Evolutionary conservation across 768 basidiomycete species (phyloP), one percentile per base, ranked within the genome.

Genomic region (Obba rivulosa): DNA sequence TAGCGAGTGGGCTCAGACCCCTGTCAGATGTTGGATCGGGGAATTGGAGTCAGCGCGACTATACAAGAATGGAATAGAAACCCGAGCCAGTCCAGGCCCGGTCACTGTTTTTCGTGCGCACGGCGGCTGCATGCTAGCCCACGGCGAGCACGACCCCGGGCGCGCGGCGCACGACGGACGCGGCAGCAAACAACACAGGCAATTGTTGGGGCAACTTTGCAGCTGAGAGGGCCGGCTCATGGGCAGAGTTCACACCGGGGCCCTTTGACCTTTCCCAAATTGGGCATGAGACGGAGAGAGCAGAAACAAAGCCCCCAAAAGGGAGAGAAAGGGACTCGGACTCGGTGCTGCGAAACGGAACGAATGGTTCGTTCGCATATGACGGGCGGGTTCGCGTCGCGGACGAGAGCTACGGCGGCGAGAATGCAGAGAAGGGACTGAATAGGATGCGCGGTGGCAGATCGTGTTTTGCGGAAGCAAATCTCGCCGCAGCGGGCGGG

Each of bases 221-320:
- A 39, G 5, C 16, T 16, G 21, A 40, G 31, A 23, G 23, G 11
- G 22, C 20, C 37, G 21, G 1, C 22, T 24, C 37, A 31, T 24
- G 23, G 21, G 18, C 37, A 8, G 25, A 36, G 43, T 51, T 50
- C 52, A 46, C 52, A 50, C 52, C 48, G 43, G 36, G 49, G 37
- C 20, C 59, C 62, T 63, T 63, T 60, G 50, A 60, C 46, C 45
- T 56, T 63, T 52, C 62, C 62, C 45, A 25, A 53, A 48, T 34
- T 10, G 53, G 51, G 31, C 41, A 22, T 43, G 18, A 24, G 43
- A 45, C 43, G 8, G 35, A 14, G 51, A 20, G 41, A 47, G 45
- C 38, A 48, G 53, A 62, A 55, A 54, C 56, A 49, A 57, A 48
- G 20, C 48, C 31, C 60, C 55, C 14, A 43, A 55, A 57, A 16